Percentiles rank a stretch among this genome's conserved stretches.
Evolutionary conservation across 163 green algal genomes (phyloP).

Genomic region (Botryococcus braunii): DNA sequence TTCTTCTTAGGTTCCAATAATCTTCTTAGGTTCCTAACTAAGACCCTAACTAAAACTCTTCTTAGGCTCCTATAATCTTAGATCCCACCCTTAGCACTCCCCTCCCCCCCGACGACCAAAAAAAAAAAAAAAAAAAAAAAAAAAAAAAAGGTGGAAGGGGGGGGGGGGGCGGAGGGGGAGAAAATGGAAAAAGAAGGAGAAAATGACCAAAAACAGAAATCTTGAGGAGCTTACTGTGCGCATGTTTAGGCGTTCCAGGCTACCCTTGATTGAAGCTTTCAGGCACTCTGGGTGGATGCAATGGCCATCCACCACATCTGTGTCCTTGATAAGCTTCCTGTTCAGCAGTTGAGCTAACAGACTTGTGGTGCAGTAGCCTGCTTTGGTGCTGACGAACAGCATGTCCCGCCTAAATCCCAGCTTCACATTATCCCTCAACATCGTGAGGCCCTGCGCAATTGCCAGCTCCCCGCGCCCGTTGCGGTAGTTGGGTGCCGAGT

Average conservation of each 20-base stretch:
- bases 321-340: background rate
- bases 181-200: too few relatives aligned
- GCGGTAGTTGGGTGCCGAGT: slow-evolving; percentile 73
- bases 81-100: too few relatives aligned
- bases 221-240: background rate
- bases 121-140: too few relatives aligned
- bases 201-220: too few relatives aligned
- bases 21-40: too few relatives aligned
- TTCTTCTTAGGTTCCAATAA: too few relatives aligned
- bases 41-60: too few relatives aligned
- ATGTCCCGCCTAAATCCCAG: slow-evolving; percentile 36
- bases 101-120: too few relatives aligned
- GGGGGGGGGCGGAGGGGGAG: too few relatives aligned
- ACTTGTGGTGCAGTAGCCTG: background rate
- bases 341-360: background rate
- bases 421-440: slow-evolving; percentile 22
- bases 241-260: slow-evolving; percentile 20
- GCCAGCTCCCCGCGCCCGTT: slow-evolving; percentile 33
- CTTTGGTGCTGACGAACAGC: slow-evolving; percentile 55
- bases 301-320: slow-evolving; percentile 32
- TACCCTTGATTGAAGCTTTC: slow-evolving; percentile 33
- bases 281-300: slow-evolving; percentile 51
- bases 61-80: too few relatives aligned
- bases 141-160: too few relatives aligned
- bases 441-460: slow-evolving; percentile 40